Base-by-base conservation (phyloP, 257 asterid species). In the Nicotiana obtusifolia region DNA sequence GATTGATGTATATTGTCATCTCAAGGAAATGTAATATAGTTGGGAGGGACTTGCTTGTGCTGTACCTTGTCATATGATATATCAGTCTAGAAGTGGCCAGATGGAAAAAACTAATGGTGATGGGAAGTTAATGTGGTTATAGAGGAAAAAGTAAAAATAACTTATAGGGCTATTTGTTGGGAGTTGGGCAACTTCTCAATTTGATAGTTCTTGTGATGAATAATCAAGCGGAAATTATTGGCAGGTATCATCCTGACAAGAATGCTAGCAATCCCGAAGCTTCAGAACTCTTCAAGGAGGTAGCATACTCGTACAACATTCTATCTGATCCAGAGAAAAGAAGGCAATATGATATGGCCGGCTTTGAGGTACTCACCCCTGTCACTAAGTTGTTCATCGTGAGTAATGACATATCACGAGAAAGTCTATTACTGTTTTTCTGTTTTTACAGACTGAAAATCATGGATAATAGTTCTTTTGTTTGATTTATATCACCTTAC, bases 211-310 rank as follows among this genome's bases (percentile, higher is more conserved):
- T 53, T 85, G 81, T 80, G 65, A 81, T 77, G 49, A 81, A 54
- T 79, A 82, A 59, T 67, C 15, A 7, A 20, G 17, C n/a, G 9
- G 19, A 76, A 68, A 81, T 28, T 49, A 75, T 65, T 83, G 76
- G 83, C 92, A 96, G 99, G 90, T 96, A 96, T 90, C 99, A 96
- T 90, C 99, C 99, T 4, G 99, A 96, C 87, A 96, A 96, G 90
- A 94, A 94, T 90, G 98, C 95, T 56, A 93, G 88, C 85, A 96
- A 96, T 87, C 98, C 98, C 60, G 98, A 96, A 92, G 99, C 99
- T 69, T 92, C 99, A 53, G 99, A 94, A 80, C 97, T 88, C 81
- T 96, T 96, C 90, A 94, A 96, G 88, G 99, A 94, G 90, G 99
- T 96, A 84, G 99, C 99, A 81, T 96, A 94, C 90, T 96, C 99